A percentile compares a stretch with the other conserved stretches of the same genome.
These are phyloP conservation scores for Papiliotrema flavescens DNA, from an alignment of 1,284 basidiomycete genomes.

Conservation along the genomic window DNA sequence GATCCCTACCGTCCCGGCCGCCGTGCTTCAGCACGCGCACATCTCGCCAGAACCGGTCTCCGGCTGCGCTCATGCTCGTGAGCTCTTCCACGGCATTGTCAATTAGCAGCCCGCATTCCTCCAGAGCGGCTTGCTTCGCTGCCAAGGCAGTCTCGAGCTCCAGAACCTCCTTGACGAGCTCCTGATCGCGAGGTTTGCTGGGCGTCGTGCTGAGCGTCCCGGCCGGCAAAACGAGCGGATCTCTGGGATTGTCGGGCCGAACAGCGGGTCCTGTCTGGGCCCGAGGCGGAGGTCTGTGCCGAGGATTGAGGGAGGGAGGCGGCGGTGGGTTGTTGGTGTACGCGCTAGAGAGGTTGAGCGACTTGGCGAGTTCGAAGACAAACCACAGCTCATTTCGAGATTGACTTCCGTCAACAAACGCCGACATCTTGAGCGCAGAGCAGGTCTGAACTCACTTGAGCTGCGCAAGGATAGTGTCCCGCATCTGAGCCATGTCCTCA, in stretches of 20 bases:
- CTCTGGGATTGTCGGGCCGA: slow-evolving; percentile 3
- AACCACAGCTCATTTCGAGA: slow-evolving; percentile 47
- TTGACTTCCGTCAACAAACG: no score
- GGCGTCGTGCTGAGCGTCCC: slow-evolving; percentile 27
- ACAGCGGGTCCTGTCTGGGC: neutral
- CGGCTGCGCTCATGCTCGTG: slow-evolving; percentile 28
- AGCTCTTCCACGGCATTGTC: slow-evolving; percentile 43
- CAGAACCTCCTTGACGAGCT: slow-evolving; percentile 9
- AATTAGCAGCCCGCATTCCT: slow-evolving; percentile 38
- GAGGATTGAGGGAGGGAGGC: slow-evolving; percentile 7
- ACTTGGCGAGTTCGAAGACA: slow-evolving; percentile 39
- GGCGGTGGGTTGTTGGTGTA: slow-evolving; percentile 32
- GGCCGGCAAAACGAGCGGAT: slow-evolving; percentile 35
- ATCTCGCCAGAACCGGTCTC: slow-evolving; percentile 34
- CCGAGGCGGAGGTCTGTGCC: neutral
- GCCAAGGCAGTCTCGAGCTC: slow-evolving; percentile 34
- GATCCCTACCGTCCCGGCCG: slow-evolving; percentile 21
- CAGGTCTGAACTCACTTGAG: slow-evolving; percentile 31
- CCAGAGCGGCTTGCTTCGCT: slow-evolving; percentile 35
- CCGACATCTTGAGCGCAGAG: slow-evolving; percentile 15
- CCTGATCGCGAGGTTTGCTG: slow-evolving; percentile 6
- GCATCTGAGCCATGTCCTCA: slow-evolving; percentile 39
- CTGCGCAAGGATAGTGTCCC: slow-evolving; percentile 28
- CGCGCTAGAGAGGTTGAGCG: slow-evolving; percentile 21
- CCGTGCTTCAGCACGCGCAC: slow-evolving; percentile 21